phyloP scores from a whole-genome alignment of 2,329 filamentous ascomycete genomes.

The Sporothrix schenckii region DNA sequence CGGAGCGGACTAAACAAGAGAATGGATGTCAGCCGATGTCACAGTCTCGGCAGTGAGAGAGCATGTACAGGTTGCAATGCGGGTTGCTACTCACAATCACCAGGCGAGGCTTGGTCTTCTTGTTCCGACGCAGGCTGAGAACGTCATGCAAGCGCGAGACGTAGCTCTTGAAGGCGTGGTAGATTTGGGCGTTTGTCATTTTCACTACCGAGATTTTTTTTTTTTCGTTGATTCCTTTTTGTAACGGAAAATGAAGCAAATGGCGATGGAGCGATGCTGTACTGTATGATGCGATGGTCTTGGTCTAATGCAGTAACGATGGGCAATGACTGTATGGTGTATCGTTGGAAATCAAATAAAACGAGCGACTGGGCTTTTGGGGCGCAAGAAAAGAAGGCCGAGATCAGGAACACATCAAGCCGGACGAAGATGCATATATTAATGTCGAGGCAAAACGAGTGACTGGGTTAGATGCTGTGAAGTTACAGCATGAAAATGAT shows the following conservation, averaged over 20 bases:
- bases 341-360: slow-evolving; percentile 12
- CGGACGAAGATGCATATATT: slow-evolving; percentile 7
- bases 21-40: slow-evolving; percentile 1
- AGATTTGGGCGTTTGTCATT: slow-evolving; percentile 26
- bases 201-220: background rate
- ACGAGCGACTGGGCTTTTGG: slow-evolving; percentile 19
- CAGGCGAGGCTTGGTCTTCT: slow-evolving; percentile 47
- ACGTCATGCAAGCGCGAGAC: slow-evolving; percentile 52
- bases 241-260: slow-evolving; percentile 1
- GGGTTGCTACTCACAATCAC: slow-evolving; percentile 50
- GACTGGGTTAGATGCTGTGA: background rate
- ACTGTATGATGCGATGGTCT: background rate
- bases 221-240: background rate
- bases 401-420: background rate
- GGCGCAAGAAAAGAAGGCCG: slow-evolving; percentile 12
- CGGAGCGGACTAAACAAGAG: slow-evolving; percentile 55
- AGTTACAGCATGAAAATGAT: slow-evolving; percentile 14
- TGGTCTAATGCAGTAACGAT: slow-evolving; percentile 3
- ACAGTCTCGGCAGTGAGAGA: background rate
- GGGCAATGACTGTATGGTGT: background rate
- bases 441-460: slow-evolving; percentile 22
- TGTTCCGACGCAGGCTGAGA: slow-evolving; percentile 48
- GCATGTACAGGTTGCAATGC: background rate
- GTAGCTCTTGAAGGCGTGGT: slow-evolving; percentile 50
- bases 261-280: slow-evolving; percentile 12